phyloP scores from a whole-genome alignment of 768 basidiomycete genomes.

The Amanita pallidorosea region DNA sequence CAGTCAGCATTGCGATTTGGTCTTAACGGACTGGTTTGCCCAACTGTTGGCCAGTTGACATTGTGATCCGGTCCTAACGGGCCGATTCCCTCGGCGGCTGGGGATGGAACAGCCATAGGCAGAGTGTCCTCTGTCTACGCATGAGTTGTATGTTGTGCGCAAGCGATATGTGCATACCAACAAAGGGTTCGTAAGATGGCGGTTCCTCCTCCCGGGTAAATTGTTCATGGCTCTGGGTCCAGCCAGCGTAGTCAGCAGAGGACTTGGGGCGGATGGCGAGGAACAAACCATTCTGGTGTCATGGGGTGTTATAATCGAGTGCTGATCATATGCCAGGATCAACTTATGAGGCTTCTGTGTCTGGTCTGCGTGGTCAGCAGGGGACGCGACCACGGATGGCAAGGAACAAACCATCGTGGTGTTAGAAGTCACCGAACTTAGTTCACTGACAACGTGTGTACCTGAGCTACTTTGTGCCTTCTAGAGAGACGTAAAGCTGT shows the following conservation, averaged over 20 bases:
- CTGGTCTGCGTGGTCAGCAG: neutral
- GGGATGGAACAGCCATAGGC: constrained; percentile 9
- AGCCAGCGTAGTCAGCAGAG: neutral
- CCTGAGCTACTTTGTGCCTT: too few relatives aligned
- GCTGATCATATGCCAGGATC: too few relatives aligned
- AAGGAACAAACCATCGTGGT: neutral
- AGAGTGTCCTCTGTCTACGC: neutral
- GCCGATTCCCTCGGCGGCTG: too few relatives aligned
- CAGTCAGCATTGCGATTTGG: too few relatives aligned
- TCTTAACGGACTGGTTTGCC: too few relatives aligned
- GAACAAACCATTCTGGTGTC: neutral
- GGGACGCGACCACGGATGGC: neutral
- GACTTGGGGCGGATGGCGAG: neutral
- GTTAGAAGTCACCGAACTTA: neutral
- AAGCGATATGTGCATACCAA: neutral
- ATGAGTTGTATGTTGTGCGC: too few relatives aligned
- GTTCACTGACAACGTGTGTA: too few relatives aligned
- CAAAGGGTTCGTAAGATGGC: neutral
- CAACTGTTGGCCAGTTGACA: too few relatives aligned
- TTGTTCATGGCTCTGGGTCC: neutral
- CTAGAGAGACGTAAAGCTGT: too few relatives aligned
- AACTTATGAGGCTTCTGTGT: neutral
- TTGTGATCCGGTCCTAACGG: too few relatives aligned
- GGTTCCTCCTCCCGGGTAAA: neutral
- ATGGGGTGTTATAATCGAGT: neutral